Percentiles rank a stretch among this genome's conserved stretches.
Conservation (phyloP, 176 grass and related monocot genomes). For the Carex littledalei region DNA sequence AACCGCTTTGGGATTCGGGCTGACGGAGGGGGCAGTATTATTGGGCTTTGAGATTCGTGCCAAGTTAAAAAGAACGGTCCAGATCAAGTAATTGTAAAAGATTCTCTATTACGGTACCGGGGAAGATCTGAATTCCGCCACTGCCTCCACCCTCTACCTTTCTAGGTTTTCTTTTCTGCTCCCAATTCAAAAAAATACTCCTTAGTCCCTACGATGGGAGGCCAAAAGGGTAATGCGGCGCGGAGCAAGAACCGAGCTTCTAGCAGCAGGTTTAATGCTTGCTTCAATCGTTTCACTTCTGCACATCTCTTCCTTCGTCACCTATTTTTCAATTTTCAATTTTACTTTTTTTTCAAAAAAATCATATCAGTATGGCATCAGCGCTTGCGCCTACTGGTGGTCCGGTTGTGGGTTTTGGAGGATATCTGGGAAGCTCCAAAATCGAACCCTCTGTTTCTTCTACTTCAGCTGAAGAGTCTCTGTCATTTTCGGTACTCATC, state of each 20-base stretch:
- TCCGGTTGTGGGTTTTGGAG: constrained; percentile 66
- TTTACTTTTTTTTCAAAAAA: background rate
- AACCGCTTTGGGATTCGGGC: no score
- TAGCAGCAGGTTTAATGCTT: constrained; percentile 46
- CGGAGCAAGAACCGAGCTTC: constrained; percentile 44
- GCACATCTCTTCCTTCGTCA: background rate
- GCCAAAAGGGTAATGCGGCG: constrained; percentile 59
- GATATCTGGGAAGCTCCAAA: constrained; percentile 72
- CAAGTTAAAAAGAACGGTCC: no score
- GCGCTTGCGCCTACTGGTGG: constrained; percentile 48
- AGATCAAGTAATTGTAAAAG: no score
- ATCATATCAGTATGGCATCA: constrained; percentile 46
- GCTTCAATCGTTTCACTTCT: background rate
- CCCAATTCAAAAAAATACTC: no score
- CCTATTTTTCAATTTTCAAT: background rate
- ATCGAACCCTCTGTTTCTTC: constrained; percentile 51
- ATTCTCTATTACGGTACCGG: no score
- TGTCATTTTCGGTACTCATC: background rate
- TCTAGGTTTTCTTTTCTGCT: no score
- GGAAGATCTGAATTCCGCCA: no score
- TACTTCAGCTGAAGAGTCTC: constrained; percentile 37
- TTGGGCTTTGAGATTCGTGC: no score
- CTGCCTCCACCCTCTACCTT: no score
- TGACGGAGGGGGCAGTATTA: no score
- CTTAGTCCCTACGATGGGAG: constrained; percentile 37